Conservation (phyloP, 768 basidiomycete genomes). For the Rhodotorula babjevae region DNA sequence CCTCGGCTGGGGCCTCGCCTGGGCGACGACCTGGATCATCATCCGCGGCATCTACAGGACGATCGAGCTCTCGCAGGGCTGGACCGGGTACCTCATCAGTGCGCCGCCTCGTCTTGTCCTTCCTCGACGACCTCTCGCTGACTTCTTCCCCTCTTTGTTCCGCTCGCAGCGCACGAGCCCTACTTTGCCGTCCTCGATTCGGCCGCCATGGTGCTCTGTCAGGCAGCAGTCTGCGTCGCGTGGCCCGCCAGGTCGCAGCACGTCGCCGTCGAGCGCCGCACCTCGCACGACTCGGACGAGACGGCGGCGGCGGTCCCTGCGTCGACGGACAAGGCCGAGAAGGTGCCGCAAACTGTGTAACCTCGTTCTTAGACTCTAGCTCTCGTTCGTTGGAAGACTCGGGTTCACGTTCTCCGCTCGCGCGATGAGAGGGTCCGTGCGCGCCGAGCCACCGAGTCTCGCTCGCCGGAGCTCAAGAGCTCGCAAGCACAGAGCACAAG, state of each 20-base stretch:
- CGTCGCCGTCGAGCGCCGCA: too few relatives aligned
- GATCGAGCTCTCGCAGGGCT: constrained; percentile 22
- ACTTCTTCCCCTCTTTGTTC: too few relatives aligned
- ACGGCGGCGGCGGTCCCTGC: background rate
- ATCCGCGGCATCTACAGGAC: constrained; percentile 17
- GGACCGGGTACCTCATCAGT: constrained; percentile 22
- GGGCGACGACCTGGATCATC: constrained; percentile 16
- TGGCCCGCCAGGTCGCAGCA: constrained; percentile 5
- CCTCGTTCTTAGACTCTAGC: too few relatives aligned
- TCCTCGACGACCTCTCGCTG: background rate
- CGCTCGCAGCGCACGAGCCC: background rate
- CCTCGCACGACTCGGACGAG: background rate
- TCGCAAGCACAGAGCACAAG: too few relatives aligned
- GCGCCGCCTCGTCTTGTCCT: background rate
- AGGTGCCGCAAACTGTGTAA: too few relatives aligned
- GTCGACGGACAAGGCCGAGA: too few relatives aligned
- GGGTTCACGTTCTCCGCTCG: too few relatives aligned
- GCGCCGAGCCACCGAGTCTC: too few relatives aligned
- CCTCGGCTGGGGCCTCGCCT: constrained; percentile 7
- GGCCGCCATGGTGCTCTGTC: constrained; percentile 22
- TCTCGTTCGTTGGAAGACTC: too few relatives aligned
- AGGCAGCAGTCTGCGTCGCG: constrained; percentile 7
- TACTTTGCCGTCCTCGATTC: constrained; percentile 29
- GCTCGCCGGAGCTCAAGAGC: too few relatives aligned
- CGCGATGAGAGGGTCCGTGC: too few relatives aligned